A percentile compares a stretch with the other conserved stretches of the same genome.
phyloP scores from a whole-genome alignment of 2,329 filamentous ascomycete genomes.

The Aspergillus sp. region DNA sequence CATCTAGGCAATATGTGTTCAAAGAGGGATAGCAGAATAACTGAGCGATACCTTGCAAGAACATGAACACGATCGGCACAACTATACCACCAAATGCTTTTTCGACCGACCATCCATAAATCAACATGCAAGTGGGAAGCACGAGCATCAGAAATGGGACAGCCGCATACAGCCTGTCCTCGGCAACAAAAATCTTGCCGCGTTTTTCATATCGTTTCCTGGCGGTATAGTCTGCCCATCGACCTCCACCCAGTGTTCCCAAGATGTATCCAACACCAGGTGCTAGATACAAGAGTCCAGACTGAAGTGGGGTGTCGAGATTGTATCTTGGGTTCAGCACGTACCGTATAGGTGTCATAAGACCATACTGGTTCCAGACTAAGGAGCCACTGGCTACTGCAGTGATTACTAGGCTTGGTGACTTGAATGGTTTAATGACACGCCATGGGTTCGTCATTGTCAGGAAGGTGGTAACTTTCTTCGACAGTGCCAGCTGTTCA shows the following conservation, averaged over 20 bases:
- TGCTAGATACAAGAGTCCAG: conserved; percentile 2
- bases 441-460: background rate
- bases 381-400: background rate
- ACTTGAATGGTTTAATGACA: background rate
- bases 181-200: background rate
- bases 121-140: background rate
- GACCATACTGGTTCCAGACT: background rate
- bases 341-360: background rate
- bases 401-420: conserved; percentile 1
- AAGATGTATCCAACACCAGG: background rate
- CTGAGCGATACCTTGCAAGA: background rate
- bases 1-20: conserved; percentile 4
- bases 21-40: background rate
- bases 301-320: background rate
- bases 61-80: background rate
- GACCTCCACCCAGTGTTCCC: background rate
- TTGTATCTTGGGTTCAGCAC: conserved; percentile 1
- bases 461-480: background rate
- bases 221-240: background rate
- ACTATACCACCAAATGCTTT: background rate
- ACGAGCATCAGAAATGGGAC: background rate
- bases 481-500: background rate
- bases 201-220: background rate
- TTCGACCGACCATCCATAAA: background rate
- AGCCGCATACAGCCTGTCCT: conserved; percentile 1